These are phyloP conservation scores for Pueraria montana DNA, from an alignment of 306 rosid species.

Conservation along the genomic window DNA sequence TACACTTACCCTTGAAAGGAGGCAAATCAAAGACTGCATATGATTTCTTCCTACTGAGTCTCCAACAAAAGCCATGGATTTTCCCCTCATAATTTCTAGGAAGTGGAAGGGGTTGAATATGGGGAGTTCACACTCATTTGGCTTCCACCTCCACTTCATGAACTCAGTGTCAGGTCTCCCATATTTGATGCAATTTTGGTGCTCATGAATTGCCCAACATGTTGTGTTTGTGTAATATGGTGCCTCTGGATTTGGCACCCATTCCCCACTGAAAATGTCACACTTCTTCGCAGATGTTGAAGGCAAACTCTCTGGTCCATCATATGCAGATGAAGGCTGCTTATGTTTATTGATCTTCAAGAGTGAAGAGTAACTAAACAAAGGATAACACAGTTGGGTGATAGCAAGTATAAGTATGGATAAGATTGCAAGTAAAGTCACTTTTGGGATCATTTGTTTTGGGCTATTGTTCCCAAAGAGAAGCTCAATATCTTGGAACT, in stretches of 20 bases:
- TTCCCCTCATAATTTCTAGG: slow-evolving; percentile 70
- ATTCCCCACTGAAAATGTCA: slow-evolving; percentile 81
- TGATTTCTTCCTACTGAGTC: too few species aligned
- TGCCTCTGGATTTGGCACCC: slow-evolving; percentile 78
- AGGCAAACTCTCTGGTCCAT: background rate
- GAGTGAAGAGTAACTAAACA: slow-evolving; percentile 47
- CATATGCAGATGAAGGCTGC: background rate
- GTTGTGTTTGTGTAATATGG: slow-evolving; percentile 78
- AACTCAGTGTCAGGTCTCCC: slow-evolving; percentile 86
- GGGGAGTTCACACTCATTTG: slow-evolving; percentile 79
- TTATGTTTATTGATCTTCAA: slow-evolving; percentile 34
- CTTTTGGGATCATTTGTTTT: slow-evolving; percentile 54
- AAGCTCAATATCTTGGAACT: slow-evolving; percentile 57
- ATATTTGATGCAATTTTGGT: slow-evolving; percentile 82
- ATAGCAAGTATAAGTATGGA: slow-evolving; percentile 53
- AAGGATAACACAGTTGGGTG: slow-evolving; percentile 60
- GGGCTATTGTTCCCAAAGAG: slow-evolving; percentile 50
- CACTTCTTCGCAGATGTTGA: slow-evolving; percentile 52
- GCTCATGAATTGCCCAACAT: slow-evolving; percentile 89
- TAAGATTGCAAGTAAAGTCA: slow-evolving; percentile 50
- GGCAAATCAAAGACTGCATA: too few species aligned
- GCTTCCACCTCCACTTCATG: slow-evolving; percentile 92
- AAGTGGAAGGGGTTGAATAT: slow-evolving; percentile 81
- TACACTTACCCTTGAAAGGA: background rate
- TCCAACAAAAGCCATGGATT: slow-evolving; percentile 80